Evolutionary conservation across 768 basidiomycete genomes (phyloP).

Genomic region (Mycena haematopus): DNA sequence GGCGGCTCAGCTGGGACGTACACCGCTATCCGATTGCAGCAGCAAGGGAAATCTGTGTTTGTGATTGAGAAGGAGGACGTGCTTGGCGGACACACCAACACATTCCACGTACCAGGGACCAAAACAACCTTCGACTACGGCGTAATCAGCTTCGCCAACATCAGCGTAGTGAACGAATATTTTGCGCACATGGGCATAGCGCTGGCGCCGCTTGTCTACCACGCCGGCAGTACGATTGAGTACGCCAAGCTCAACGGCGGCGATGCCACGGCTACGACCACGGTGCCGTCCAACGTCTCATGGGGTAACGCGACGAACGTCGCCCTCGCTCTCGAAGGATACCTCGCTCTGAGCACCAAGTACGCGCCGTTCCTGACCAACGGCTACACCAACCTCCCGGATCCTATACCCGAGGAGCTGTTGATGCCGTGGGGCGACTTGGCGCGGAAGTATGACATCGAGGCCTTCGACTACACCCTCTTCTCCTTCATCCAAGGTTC

Average conservation of each 20-base stretch:
- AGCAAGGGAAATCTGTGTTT: conserved; percentile 1
- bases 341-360: conserved; percentile 5
- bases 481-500: background rate
- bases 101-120: conserved; percentile 11
- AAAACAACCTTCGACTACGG: conserved; percentile 12
- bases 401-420: conserved; percentile 15
- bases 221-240: background rate
- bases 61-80: conserved; percentile 7
- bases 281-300: conserved; percentile 3
- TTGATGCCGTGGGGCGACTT: conserved; percentile 11
- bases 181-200: conserved; percentile 7
- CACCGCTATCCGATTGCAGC: conserved; percentile 15
- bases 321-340: conserved; percentile 2
- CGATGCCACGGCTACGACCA: conserved; percentile 9
- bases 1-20: conserved; percentile 13
- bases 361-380: conserved; percentile 12
- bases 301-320: conserved; percentile 10
- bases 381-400: conserved; percentile 14
- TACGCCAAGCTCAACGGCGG: conserved; percentile 16
- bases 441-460: conserved; percentile 5
- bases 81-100: conserved; percentile 12
- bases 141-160: conserved; percentile 4
- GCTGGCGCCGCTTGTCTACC: background rate
- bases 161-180: conserved; percentile 12
- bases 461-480: conserved; percentile 11